Evolutionary conservation across 164 flowering plant species (phyloP), one percentile per base, ranked within the genome.

Genomic region (Umbellularia californica): DNA sequence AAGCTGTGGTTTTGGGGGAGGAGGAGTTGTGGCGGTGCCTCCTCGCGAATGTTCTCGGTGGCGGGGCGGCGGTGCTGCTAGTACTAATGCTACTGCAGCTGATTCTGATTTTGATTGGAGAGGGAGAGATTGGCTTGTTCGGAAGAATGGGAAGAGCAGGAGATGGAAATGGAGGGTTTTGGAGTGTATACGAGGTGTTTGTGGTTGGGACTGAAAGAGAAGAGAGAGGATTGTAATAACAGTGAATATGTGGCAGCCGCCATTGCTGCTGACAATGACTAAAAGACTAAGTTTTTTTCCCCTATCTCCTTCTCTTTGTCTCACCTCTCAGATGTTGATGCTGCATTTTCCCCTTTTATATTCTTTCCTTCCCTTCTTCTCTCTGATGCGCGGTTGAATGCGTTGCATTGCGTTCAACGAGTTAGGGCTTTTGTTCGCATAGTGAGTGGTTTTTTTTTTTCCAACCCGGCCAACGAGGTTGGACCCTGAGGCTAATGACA

Each of bases 11-110:
- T 9, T 74, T 50, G 28, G 70, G n/a, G 64, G 79, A 23, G 64
- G 79, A 22, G 35, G 50, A 22, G 73, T 71, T 67, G 55, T 73
- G 80, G 65, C 86, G 88, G 55, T 82, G 97, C 95, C 70, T 90
- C 92, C 10, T 92, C 87, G n/a, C 95, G 91, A 82, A 90, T 90
- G 85, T 83, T 90, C 66, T 84, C 82, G 4, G 84, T 85, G 7
- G 85, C 80, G 0, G 85, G 85, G 30, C 87, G 91, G 70, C 85
- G 88, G 73, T 77, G 87, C 52, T 84, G 82, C n/a, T 66, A 68
- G 75, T 28, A 28, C 30, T 28, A 2, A 2, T 28, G 30, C 4
- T 62, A 28, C 70, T 11, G 50, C 64, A 30, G 24, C 58, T 52
- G 75, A 14, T 20, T 60, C 23, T 64, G 66, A 14, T 20, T 60